Evolutionary conservation across 805 yeast genomes (phyloP).

Genomic region (Zygoascus ofunaensis): DNA sequence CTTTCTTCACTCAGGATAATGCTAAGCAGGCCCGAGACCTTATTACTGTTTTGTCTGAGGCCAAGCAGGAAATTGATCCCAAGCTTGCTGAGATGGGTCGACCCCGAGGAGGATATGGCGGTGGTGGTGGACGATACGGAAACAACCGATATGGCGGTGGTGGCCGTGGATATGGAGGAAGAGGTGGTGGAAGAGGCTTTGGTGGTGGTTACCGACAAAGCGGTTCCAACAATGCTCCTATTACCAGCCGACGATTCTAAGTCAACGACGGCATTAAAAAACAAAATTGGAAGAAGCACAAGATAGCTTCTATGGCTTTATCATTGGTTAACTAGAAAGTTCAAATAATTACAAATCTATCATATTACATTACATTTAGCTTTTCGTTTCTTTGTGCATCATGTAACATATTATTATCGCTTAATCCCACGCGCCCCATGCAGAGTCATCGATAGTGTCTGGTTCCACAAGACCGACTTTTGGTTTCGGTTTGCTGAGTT

Average conservation of each 20-base stretch:
- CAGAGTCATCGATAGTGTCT: slow-evolving; percentile 11
- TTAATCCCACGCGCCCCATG: slow-evolving; percentile 15
- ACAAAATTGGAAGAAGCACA: too few species aligned
- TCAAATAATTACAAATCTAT: neutral
- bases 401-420: too few species aligned
- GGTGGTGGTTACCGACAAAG: slow-evolving; percentile 18
- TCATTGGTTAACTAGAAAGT: too few species aligned
- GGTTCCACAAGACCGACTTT: slow-evolving; percentile 6
- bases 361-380: neutral
- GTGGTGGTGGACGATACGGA: slow-evolving; percentile 43
- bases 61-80: slow-evolving; percentile 82
- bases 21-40: slow-evolving; percentile 83
- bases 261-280: too few species aligned
- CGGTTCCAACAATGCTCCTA: slow-evolving; percentile 35
- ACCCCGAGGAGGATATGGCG: slow-evolving; percentile 60
- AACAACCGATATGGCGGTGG: slow-evolving; percentile 39
- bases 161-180: slow-evolving; percentile 36
- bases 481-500: slow-evolving; percentile 1
- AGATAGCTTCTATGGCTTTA: too few species aligned
- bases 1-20: slow-evolving; percentile 85
- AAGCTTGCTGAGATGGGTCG: slow-evolving; percentile 69
- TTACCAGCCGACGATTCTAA: slow-evolving; percentile 31
- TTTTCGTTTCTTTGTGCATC: too few species aligned
- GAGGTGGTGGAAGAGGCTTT: slow-evolving; percentile 27
- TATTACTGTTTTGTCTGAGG: slow-evolving; percentile 86